Evolutionary conservation across 139 green algal genomes (phyloP).

Genomic region (Chlamydomonas sphaeroides): DNA sequence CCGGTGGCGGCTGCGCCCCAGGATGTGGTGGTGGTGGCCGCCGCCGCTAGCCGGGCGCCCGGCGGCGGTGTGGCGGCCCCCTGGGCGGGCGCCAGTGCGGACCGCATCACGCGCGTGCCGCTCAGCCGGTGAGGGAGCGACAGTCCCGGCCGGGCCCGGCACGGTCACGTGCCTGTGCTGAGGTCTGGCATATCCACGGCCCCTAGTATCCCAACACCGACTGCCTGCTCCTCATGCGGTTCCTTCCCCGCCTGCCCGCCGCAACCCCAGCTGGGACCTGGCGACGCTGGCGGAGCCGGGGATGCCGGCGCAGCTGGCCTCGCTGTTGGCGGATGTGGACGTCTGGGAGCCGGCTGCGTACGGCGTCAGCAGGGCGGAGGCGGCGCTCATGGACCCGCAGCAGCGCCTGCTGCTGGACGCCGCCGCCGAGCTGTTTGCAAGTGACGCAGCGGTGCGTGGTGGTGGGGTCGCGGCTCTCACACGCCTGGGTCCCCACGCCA

Average conservation of each 20-base stretch:
- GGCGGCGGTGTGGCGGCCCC: slow-evolving; percentile 9
- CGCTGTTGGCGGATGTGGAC: slow-evolving; percentile 67
- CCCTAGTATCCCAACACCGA: too few species aligned
- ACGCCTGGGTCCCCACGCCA: too few species aligned
- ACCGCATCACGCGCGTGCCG: slow-evolving; percentile 31
- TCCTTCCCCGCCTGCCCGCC: neutral
- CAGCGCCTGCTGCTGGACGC: slow-evolving; percentile 67
- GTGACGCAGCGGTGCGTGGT: too few species aligned
- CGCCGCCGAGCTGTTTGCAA: slow-evolving; percentile 22
- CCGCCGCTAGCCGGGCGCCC: neutral
- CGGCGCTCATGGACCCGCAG: slow-evolving; percentile 78
- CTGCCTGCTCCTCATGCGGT: too few species aligned
- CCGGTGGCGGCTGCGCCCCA: neutral
- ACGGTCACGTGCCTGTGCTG: neutral
- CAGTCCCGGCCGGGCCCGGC: too few species aligned
- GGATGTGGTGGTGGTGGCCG: neutral
- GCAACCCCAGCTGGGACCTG: slow-evolving; percentile 42
- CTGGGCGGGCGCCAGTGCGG: neutral
- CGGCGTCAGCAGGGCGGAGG: slow-evolving; percentile 56
- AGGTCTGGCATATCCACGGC: too few species aligned
- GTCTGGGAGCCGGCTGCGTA: slow-evolving; percentile 72
- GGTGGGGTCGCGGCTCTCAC: too few species aligned
- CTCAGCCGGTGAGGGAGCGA: slow-evolving; percentile 25
- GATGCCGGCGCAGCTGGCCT: slow-evolving; percentile 64
- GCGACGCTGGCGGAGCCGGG: neutral